Percentiles rank a stretch among this genome's conserved stretches.
These are phyloP conservation scores for Aspergillus cavernicola DNA, from an alignment of 495 filamentous ascomycete species.

Conservation along the genomic window DNA sequence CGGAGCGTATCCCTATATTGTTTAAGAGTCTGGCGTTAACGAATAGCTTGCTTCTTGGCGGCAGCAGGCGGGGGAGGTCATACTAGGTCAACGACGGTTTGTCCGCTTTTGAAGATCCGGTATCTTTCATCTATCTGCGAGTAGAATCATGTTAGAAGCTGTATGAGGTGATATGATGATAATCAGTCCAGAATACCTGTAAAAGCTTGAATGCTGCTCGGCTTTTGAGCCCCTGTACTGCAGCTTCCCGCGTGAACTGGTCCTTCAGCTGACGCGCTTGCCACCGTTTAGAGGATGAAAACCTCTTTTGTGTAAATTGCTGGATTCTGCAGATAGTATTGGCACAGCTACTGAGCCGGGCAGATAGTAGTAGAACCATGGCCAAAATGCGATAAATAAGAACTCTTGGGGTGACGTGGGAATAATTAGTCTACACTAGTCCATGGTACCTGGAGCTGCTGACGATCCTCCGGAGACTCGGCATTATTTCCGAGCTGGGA, in stretches of 20 bases:
- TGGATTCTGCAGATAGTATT: conserved; percentile 10
- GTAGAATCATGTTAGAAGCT: neutral
- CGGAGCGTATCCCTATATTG: conserved; percentile 77
- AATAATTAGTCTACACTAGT: no score
- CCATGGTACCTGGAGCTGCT: no score
- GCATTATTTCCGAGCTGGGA: no score
- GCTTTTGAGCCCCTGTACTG: conserved; percentile 73
- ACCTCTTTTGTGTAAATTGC: conserved; percentile 15
- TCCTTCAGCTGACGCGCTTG: conserved; percentile 71
- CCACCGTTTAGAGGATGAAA: conserved; percentile 77
- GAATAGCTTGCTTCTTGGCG: neutral
- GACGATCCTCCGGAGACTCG: no score
- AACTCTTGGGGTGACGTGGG: neutral
- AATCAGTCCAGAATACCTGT: conserved; percentile 47
- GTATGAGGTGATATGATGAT: neutral
- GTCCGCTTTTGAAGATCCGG: conserved; percentile 67
- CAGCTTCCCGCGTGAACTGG: conserved; percentile 64
- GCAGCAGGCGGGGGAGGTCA: conserved; percentile 8
- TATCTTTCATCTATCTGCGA: conserved; percentile 74
- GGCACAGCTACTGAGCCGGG: neutral
- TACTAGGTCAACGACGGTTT: conserved; percentile 88
- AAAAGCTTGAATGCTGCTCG: conserved; percentile 91
- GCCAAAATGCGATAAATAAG: neutral
- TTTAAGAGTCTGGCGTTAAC: neutral
- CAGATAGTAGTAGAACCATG: conserved; percentile 1